Evolutionary conservation across 2,329 filamentous ascomycete species (phyloP).

Genomic region (Stagonosporopsis rhizophila): DNA sequence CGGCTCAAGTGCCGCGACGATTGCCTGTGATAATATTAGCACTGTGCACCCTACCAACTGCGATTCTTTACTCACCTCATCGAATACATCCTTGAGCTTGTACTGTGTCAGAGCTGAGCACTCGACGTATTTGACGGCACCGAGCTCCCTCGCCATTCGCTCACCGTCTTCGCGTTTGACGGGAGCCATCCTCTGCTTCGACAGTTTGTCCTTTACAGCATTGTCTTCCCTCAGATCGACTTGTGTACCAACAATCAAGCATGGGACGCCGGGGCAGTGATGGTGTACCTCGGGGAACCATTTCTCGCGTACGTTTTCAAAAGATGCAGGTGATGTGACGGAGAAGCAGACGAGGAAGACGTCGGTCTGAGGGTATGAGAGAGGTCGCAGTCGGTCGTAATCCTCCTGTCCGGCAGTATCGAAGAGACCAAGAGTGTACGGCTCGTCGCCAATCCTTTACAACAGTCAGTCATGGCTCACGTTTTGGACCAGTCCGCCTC

Average conservation of each 20-base stretch:
- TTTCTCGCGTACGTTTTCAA: slow-evolving; percentile 99
- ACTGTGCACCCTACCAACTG: not conserved
- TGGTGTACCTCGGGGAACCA: slow-evolving; percentile 99
- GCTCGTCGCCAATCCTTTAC: slow-evolving; percentile 95
- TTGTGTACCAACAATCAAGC: slow-evolving; percentile 96
- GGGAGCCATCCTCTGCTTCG: slow-evolving; percentile 95
- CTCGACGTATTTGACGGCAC: slow-evolving; percentile 98
- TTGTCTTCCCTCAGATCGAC: slow-evolving; percentile 92
- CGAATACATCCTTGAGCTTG: slow-evolving; percentile 98
- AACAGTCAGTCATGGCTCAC: slow-evolving; percentile 34
- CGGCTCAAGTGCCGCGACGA: slow-evolving; percentile 92
- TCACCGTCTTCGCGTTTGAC: slow-evolving; percentile 93
- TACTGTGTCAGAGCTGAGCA: slow-evolving; percentile 98
- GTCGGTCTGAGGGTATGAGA: slow-evolving; percentile 98
- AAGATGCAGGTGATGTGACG: slow-evolving; percentile 94
- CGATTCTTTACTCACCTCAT: slow-evolving; percentile 73
- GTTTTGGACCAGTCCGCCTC: not conserved
- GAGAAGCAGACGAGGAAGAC: slow-evolving; percentile 99
- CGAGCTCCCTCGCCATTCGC: slow-evolving; percentile 95
- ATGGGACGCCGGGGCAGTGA: slow-evolving; percentile 96
- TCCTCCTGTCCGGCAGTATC: slow-evolving; percentile 99
- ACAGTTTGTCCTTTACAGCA: slow-evolving; percentile 86
- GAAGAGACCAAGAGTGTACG: slow-evolving; percentile 95
- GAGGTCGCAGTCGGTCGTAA: slow-evolving; percentile 94
- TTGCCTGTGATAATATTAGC: slow-evolving; percentile 67